Base-by-base conservation (phyloP, 495 filamentous ascomycete species). In the Apiosordaria backusii region DNA sequence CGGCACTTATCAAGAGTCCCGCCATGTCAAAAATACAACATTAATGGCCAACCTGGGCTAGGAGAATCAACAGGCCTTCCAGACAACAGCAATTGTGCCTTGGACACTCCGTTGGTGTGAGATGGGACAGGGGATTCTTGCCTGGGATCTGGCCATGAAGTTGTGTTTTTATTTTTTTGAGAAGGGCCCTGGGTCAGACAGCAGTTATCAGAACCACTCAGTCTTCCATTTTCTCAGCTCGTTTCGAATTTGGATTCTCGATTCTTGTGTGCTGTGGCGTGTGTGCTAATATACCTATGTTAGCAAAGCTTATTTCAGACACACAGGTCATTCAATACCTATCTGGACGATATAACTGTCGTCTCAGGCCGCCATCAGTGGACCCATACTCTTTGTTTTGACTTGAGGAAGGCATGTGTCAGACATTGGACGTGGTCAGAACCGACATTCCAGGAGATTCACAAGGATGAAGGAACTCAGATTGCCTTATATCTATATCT, bases 31-130 rank as follows among this genome's bases (percentile, higher is more conserved):
- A 71, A 71, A 68, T 66, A 68, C 61, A 66, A 66, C 68, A 50
- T 70, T 60, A 65, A 68, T 67, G 65, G 69, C 67, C 63, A 67
- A 60, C 71, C 65, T 68, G 64, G 69, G 71, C 70, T 68, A 70
- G 35, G 29, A 66, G 50, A 66, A 62, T 66, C 63, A 57, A 68
- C 66, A 66, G 66, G 66, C 29, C 63, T 50, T 60, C 57, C 63
- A 9, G 40, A 35, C 23, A 53, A 57, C 65, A 1, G 35, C 6
- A 27, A 62, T 22, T 25, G 50, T 63, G 24, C 6, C 52, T 45
- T 45, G 18, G 24, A 35, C 21, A 27, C 25, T 61, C 29, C 26
- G 19, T 61, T 61, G 27, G 26, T 23, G 22, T 59, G 57, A 26
- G 57, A 15, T 60, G 59, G 24, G 21, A 29, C 13, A 5, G 27